A percentile compares a stretch with the other conserved stretches of the same genome.
phyloP scores from a whole-genome alignment of 2,329 filamentous ascomycete genomes.

The Dothideomycetidae sp. region DNA sequence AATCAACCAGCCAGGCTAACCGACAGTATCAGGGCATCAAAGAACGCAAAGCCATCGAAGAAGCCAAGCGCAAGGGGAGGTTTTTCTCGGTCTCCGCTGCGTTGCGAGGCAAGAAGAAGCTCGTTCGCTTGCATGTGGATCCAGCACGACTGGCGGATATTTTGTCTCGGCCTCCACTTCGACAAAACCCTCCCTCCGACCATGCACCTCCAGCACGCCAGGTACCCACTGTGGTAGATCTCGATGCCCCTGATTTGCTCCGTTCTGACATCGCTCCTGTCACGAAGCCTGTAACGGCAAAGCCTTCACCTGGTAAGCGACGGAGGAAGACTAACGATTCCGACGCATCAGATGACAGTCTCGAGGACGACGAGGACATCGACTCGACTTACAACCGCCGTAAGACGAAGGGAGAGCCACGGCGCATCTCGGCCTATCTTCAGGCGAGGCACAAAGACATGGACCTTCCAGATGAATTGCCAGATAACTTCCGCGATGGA shows the following conservation, averaged over 20 bases:
- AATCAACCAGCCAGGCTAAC: conserved; percentile 29
- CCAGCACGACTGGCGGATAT: conserved; percentile 25
- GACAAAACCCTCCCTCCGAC: too few species aligned
- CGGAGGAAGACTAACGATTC: conserved; percentile 32
- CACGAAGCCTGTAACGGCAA: conserved; percentile 23
- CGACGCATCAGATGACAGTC: conserved; percentile 27
- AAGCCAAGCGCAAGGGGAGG: conserved; percentile 29
- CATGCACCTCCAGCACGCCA: not conserved
- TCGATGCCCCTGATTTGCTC: conserved; percentile 21
- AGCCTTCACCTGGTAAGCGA: conserved; percentile 13
- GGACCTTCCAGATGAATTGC: conserved; percentile 30
- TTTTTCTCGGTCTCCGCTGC: conserved; percentile 33
- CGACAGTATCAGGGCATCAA: conserved; percentile 35
- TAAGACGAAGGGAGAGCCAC: conserved; percentile 11
- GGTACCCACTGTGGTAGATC: conserved; percentile 14
- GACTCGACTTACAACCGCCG: conserved; percentile 12
- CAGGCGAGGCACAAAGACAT: conserved; percentile 28
- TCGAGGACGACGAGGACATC: conserved; percentile 23
- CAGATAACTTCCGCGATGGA: conserved; percentile 28
- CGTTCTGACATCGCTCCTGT: conserved; percentile 22
- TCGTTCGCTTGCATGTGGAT: conserved; percentile 28
- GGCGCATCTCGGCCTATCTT: conserved; percentile 27
- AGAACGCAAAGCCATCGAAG: conserved; percentile 26
- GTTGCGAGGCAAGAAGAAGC: conserved; percentile 31
- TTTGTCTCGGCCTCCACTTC: conserved; percentile 19